phyloP scores from a whole-genome alignment of 2,329 filamentous ascomycete species.

The Didymella exigua region DNA sequence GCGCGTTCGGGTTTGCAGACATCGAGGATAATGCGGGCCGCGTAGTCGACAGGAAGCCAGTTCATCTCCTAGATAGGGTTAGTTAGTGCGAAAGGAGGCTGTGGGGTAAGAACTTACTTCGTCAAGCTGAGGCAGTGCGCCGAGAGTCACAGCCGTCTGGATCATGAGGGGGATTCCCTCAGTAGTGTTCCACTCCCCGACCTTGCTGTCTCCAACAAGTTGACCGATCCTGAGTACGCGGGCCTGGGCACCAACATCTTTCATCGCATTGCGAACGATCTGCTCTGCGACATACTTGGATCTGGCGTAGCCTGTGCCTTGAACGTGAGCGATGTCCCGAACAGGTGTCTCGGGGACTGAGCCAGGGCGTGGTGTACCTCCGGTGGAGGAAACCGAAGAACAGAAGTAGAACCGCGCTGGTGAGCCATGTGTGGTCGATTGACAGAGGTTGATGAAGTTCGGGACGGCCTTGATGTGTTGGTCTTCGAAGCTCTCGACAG shows the following conservation, averaged over 20 bases:
- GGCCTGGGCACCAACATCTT: slow-evolving; percentile 25
- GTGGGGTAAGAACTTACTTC: slow-evolving; percentile 29
- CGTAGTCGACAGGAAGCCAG: slow-evolving; percentile 55
- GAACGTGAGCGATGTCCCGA: slow-evolving; percentile 48
- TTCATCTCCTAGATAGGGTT: slow-evolving; percentile 19
- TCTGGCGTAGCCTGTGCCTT: slow-evolving; percentile 59
- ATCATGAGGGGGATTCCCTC: slow-evolving; percentile 60
- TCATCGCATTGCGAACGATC: slow-evolving; percentile 43
- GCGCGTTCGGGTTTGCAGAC: not conserved
- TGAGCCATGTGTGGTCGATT: slow-evolving; percentile 37
- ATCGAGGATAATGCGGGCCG: slow-evolving; percentile 45
- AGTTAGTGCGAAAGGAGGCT: not conserved
- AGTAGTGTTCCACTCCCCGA: slow-evolving; percentile 57
- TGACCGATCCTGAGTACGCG: slow-evolving; percentile 53
- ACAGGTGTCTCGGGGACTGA: slow-evolving; percentile 47
- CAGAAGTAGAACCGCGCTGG: slow-evolving; percentile 54
- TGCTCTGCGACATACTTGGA: slow-evolving; percentile 58
- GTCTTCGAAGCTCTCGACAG: slow-evolving; percentile 56
- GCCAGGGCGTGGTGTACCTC: slow-evolving; percentile 47
- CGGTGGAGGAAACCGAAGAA: slow-evolving; percentile 54
- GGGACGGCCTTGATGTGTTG: slow-evolving; percentile 53
- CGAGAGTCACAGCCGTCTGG: slow-evolving; percentile 53
- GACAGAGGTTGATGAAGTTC: slow-evolving; percentile 52
- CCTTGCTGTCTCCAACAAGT: slow-evolving; percentile 54
- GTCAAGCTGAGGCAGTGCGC: slow-evolving; percentile 54